phyloP scores from a whole-genome alignment of 257 asterid species.

The Prunella vulgaris region DNA sequence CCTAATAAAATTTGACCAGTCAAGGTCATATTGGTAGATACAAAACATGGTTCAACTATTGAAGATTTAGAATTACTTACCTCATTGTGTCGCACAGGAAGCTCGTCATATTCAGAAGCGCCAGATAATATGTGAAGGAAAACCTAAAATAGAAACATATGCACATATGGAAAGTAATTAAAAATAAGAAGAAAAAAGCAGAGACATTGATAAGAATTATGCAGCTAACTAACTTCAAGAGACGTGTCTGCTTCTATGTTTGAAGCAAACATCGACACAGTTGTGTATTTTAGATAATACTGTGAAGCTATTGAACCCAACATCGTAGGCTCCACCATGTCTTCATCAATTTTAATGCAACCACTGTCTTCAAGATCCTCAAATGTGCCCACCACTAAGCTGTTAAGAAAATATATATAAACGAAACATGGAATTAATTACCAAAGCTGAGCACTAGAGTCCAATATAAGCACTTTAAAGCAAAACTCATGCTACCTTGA shows the following conservation, averaged over 20 bases:
- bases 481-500: constrained; percentile 56
- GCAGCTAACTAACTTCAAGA: constrained; percentile 63
- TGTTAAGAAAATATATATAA: constrained; percentile 29
- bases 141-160: constrained; percentile 41
- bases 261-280: constrained; percentile 94
- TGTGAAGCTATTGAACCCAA: constrained; percentile 95
- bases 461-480: constrained; percentile 17
- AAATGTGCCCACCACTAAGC: constrained; percentile 73
- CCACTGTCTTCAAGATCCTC: constrained; percentile 99
- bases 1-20: neutral
- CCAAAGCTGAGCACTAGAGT: constrained; percentile 16
- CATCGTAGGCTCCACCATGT: constrained; percentile 87
- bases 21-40: neutral
- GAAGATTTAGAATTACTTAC: constrained; percentile 36
- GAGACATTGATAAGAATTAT: constrained; percentile 5
- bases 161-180: constrained; percentile 3
- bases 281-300: constrained; percentile 87
- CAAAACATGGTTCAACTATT: constrained; percentile 8
- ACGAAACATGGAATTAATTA: constrained; percentile 13
- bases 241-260: constrained; percentile 86
- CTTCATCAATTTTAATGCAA: constrained; percentile 78
- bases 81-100: constrained; percentile 95
- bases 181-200: constrained; percentile 1
- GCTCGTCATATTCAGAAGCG: constrained; percentile 96
- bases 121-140: constrained; percentile 77